Evolutionary conservation across 176 grass and related monocot species (phyloP), one percentile per base, ranked within the genome.

Genomic region (Carex pumila): DNA sequence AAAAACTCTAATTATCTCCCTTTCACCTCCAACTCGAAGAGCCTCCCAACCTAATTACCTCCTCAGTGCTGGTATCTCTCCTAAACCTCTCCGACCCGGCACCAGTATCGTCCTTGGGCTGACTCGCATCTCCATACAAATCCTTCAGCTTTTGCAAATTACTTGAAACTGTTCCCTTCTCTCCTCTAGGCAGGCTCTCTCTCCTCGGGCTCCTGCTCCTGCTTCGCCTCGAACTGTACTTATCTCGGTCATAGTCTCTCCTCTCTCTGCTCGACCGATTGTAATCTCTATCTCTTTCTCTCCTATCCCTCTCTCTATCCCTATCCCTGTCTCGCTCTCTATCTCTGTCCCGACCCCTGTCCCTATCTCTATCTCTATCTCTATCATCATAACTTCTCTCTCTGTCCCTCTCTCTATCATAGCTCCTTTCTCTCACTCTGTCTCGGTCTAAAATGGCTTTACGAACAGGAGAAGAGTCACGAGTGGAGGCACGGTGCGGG

Each of bases 401-500:
- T 3, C 75, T 61, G 19, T 5, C 61, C 22, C 94, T 68, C 71
- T 81, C 89, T 39, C 79, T 88, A 36, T 90, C 55, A 43, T 71
- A 80, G 54, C 72, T 84, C 67, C 79, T 92, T 82, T 91, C 87
- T 47, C 80, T 91, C 0, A 89, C 90, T 17, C 84, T 75, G 60
- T 81, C 79, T 83, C 81, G 12, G 12, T 69, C 81, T 50, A 69
- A 30, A 83, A 60, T 53, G 39, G 91, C 88, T 70, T 90, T 93
- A 37, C 93, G 88, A 18, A 96, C 88, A 65, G 97, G 97, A 29
- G 97, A 99, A 14, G 97, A 94, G 56, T 92, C 97, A 62, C 93
- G 91, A 78, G 97, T 96, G 66, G 97, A 99, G 75, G 93, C 97
- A 85, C 97, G 93, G 53, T 96, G 97, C 68, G 97, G 93, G 76